Conservation (phyloP, 352 stramenopile species). For the Globisporangium solare region DNA sequence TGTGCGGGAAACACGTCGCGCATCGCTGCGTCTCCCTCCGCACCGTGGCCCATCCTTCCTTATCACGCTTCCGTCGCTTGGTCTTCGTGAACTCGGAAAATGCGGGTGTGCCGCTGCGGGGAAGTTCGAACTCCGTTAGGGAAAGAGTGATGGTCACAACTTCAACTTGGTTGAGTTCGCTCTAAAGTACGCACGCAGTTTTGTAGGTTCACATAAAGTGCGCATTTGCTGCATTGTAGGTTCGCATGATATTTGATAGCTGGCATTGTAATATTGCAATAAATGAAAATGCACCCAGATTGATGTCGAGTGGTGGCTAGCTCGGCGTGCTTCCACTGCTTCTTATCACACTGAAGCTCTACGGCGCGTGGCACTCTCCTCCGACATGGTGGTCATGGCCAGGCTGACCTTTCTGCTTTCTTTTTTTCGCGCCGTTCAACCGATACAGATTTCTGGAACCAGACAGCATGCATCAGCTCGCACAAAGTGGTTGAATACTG, state of each 20-base stretch:
- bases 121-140: neutral
- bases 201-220: slow-evolving; percentile 1
- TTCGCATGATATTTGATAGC: neutral
- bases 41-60: slow-evolving; percentile 1
- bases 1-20: slow-evolving; percentile 28
- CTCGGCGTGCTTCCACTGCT: too few relatives aligned
- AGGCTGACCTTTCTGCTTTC: too few relatives aligned
- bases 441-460: too few relatives aligned
- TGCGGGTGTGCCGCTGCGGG: slow-evolving; percentile 4
- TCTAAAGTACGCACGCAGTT: neutral
- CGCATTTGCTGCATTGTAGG: slow-evolving; percentile 1
- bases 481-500: too few relatives aligned
- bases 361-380: too few relatives aligned
- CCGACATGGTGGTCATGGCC: too few relatives aligned
- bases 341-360: too few relatives aligned
- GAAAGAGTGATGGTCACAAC: slow-evolving; percentile 55
- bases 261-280: neutral
- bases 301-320: too few relatives aligned
- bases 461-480: too few relatives aligned
- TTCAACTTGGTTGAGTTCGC: slow-evolving; percentile 16
- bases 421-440: too few relatives aligned
- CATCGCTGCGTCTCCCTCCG: slow-evolving; percentile 10
- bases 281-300: neutral
- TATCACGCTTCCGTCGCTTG: neutral
- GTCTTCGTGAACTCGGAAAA: slow-evolving; percentile 2